Percentiles rank a stretch among this genome's conserved stretches.
phyloP scores from a whole-genome alignment of 2,329 filamentous ascomycete species.

The Stagonosporopsis tanaceti region DNA sequence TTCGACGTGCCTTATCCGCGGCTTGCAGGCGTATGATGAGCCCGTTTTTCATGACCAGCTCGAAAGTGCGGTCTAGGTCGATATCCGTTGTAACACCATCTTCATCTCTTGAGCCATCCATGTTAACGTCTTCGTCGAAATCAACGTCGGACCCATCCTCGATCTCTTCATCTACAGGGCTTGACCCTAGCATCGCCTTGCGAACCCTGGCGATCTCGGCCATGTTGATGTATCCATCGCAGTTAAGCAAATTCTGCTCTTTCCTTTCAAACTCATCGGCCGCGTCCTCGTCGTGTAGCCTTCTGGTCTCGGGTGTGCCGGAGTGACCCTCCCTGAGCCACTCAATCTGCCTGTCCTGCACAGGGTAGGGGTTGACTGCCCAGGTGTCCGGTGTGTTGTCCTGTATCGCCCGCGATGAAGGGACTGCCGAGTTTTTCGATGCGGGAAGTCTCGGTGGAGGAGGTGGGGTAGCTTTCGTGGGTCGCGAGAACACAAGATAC shows the following conservation, averaged over 20 bases:
- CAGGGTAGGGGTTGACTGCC: constrained; percentile 67
- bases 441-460: constrained; percentile 63
- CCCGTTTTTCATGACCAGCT: constrained; percentile 68
- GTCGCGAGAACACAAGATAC: constrained; percentile 68
- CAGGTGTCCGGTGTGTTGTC: constrained; percentile 68
- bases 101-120: constrained; percentile 55
- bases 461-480: constrained; percentile 65
- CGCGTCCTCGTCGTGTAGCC: constrained; percentile 65
- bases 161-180: constrained; percentile 61
- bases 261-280: constrained; percentile 67
- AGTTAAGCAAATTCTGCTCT: constrained; percentile 63
- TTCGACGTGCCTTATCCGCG: constrained; percentile 64
- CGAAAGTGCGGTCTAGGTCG: constrained; percentile 66
- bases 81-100: constrained; percentile 63
- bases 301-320: constrained; percentile 55
- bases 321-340: constrained; percentile 61
- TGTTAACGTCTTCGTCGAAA: constrained; percentile 57
- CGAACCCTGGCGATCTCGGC: constrained; percentile 65
- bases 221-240: constrained; percentile 72
- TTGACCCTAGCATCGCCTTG: constrained; percentile 61
- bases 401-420: constrained; percentile 62
- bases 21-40: constrained; percentile 67
- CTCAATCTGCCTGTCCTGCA: constrained; percentile 61
- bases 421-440: constrained; percentile 56
- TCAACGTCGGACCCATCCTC: constrained; percentile 63